phyloP scores from a whole-genome alignment of 208 protist species.

The Leishmania aethiopica region DNA sequence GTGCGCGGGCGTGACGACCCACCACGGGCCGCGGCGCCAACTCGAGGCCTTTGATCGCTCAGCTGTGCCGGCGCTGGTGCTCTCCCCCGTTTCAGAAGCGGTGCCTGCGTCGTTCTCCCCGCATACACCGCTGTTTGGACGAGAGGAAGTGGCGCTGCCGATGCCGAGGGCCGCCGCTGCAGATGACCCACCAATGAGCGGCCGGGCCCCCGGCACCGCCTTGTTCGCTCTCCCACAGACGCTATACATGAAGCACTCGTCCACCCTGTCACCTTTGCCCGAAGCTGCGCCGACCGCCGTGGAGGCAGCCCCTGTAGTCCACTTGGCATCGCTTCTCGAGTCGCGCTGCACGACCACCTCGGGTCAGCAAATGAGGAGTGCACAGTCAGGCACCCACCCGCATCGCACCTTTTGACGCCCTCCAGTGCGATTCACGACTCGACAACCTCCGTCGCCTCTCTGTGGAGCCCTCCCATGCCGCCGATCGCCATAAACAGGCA shows the following conservation, averaged over 20 bases:
- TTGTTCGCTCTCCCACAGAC: neutral
- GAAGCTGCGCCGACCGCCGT: neutral
- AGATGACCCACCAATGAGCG: neutral
- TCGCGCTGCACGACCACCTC: neutral
- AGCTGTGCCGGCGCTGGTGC: neutral
- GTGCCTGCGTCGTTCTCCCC: neutral
- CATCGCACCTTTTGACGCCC: neutral
- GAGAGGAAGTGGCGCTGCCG: neutral
- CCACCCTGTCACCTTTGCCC: neutral
- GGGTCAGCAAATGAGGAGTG: neutral
- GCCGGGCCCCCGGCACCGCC: neutral
- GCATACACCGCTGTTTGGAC: neutral
- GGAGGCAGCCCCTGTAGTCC: too few species aligned
- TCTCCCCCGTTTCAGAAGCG: neutral
- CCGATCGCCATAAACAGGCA: neutral
- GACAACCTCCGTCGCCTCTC: neutral
- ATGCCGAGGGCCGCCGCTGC: too few species aligned
- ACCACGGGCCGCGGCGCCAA: neutral
- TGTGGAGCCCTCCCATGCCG: constrained; percentile 3
- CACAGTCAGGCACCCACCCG: neutral
- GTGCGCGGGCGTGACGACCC: neutral
- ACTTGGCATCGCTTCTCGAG: neutral
- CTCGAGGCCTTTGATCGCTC: neutral
- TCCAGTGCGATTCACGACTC: neutral
- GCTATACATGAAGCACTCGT: too few species aligned